Evolutionary conservation across 768 basidiomycete species (phyloP).

Genomic region (Lepiota brunneoincarnata): DNA sequence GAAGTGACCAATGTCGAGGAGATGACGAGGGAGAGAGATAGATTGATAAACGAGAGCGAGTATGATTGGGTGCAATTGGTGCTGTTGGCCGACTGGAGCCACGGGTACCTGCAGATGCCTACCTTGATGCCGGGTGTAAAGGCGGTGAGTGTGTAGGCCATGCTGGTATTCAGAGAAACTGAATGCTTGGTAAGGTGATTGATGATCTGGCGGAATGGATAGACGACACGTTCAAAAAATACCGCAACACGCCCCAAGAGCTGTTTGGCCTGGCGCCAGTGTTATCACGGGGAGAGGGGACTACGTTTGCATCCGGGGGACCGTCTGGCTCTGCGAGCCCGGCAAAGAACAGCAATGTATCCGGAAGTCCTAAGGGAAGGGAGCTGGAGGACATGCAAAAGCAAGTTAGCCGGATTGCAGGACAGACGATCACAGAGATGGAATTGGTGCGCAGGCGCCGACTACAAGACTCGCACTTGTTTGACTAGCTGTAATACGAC

Average conservation of each 20-base stretch:
- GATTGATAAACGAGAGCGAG: conserved; percentile 68
- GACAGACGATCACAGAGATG: conserved; percentile 72
- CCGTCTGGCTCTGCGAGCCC: conserved; percentile 14
- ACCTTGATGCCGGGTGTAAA: conserved; percentile 79
- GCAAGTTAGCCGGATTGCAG: conserved; percentile 37
- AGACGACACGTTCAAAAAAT: conserved; percentile 63
- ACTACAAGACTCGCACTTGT: conserved; percentile 72
- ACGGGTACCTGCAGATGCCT: conserved; percentile 96
- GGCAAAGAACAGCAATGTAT: conserved; percentile 1
- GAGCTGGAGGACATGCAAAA: conserved; percentile 25
- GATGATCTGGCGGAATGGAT: conserved; percentile 92
- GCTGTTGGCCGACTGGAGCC: conserved; percentile 94
- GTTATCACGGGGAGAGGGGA: conserved; percentile 27
- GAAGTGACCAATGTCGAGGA: conserved; percentile 28
- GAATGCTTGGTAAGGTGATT: conserved; percentile 45
- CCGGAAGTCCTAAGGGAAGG: conserved; percentile 2
- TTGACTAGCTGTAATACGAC: conserved; percentile 25
- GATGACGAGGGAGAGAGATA: conserved; percentile 58
- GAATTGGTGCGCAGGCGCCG: conserved; percentile 79
- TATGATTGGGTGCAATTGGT: conserved; percentile 95
- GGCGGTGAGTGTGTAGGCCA: conserved; percentile 34
- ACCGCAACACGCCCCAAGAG: conserved; percentile 14
- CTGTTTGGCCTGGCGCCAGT: neutral
- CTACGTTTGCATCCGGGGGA: conserved; percentile 65
- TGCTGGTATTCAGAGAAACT: neutral